Percentiles rank a stretch among this genome's conserved stretches.
phyloP scores from a whole-genome alignment of 2,329 filamentous ascomycete genomes.

The Diaporthe vaccinii region DNA sequence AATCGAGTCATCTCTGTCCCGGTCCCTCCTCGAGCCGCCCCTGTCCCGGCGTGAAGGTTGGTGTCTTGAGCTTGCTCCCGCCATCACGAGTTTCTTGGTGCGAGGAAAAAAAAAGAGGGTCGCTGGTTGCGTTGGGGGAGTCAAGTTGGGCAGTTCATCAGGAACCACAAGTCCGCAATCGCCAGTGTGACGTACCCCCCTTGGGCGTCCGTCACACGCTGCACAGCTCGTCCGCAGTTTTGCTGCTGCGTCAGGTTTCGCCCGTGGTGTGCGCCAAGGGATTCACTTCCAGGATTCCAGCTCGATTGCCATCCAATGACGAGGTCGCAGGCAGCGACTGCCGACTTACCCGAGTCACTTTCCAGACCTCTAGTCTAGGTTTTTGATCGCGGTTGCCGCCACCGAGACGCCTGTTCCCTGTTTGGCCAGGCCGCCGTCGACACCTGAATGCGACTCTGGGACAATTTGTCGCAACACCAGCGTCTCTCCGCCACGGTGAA shows the following conservation, averaged over 20 bases:
- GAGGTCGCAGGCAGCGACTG: not conserved
- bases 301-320: slow-evolving; percentile 22
- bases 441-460: slow-evolving; percentile 16
- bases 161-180: not conserved
- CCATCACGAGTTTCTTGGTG: slow-evolving; percentile 12
- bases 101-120: not conserved
- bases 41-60: slow-evolving; percentile 24
- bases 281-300: slow-evolving; percentile 30
- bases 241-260: slow-evolving; percentile 10
- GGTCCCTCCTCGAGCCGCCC: slow-evolving; percentile 14
- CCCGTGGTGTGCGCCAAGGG: slow-evolving; percentile 17
- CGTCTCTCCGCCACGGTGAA: not conserved
- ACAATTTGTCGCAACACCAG: not conserved
- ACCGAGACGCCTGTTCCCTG: slow-evolving; percentile 20
- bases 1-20: slow-evolving; percentile 26
- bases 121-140: not conserved
- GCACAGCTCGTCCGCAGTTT: slow-evolving; percentile 4
- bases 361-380: not conserved
- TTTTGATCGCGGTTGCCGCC: slow-evolving; percentile 11
- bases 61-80: slow-evolving; percentile 2
- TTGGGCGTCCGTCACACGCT: slow-evolving; percentile 2
- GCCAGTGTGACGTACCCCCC: slow-evolving; percentile 21
- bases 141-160: not conserved
- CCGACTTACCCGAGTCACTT: slow-evolving; percentile 25
- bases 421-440: slow-evolving; percentile 11